Evolutionary conservation across 2,329 filamentous ascomycete genomes (phyloP).

Genomic region (Pseudogymnoascus sp.): DNA sequence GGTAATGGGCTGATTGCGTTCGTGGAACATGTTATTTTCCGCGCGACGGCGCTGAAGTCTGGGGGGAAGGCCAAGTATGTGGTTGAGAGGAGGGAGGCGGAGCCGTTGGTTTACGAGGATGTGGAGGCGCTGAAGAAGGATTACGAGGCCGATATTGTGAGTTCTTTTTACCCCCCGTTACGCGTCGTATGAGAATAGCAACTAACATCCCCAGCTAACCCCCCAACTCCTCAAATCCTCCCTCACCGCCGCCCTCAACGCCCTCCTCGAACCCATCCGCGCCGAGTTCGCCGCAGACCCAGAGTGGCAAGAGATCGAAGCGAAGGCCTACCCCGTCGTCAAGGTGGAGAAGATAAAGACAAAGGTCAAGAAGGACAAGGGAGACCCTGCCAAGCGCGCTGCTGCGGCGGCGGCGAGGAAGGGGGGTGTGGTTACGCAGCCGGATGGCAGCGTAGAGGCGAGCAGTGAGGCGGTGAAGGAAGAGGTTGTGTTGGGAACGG

Average conservation of each 20-base stretch:
- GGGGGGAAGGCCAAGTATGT: conserved; percentile 52
- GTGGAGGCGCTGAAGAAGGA: conserved; percentile 71
- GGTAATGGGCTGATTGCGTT: conserved; percentile 83
- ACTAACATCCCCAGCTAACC: conserved; percentile 47
- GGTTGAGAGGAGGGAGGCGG: conserved; percentile 59
- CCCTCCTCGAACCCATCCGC: conserved; percentile 70
- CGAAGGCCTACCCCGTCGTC: conserved; percentile 72
- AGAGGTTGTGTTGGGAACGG: not conserved
- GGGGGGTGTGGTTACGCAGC: conserved; percentile 20
- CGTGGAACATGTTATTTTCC: conserved; percentile 78
- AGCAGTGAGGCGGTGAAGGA: not conserved
- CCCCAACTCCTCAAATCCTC: conserved; percentile 86
- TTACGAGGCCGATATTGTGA: conserved; percentile 67
- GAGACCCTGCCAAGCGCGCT: conserved; percentile 25
- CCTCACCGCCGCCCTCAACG: conserved; percentile 62
- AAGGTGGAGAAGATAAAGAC: conserved; percentile 57
- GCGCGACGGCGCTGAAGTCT: conserved; percentile 55
- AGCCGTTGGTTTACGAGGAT: conserved; percentile 70
- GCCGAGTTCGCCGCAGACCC: conserved; percentile 58
- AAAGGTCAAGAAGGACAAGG: conserved; percentile 52
- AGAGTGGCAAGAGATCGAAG: conserved; percentile 73
- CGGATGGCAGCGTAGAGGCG: conserved; percentile 23
- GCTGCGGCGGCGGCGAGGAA: conserved; percentile 20
- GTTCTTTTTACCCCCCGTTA: conserved; percentile 23
- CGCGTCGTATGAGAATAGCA: not conserved